Base-by-base conservation (phyloP, 2,329 filamentous ascomycete species). In the Cytospora leucostoma region DNA sequence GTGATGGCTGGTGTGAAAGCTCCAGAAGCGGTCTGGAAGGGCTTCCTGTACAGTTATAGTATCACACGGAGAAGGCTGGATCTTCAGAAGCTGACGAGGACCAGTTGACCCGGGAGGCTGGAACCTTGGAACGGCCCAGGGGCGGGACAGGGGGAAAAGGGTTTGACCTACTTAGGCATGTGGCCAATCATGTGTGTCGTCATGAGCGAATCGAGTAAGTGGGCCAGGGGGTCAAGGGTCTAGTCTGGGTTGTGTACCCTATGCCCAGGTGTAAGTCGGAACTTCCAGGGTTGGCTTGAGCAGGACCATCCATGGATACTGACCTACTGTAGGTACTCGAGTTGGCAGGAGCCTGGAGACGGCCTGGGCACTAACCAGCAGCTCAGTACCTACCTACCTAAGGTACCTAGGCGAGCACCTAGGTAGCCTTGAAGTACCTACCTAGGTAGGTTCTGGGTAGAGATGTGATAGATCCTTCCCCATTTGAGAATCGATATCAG, bases 221-320 rank as follows among this genome's bases (percentile, higher is more conserved):
- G 44, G 44, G 44, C 12, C 44, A 21, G 7, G 17, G 17, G 40
- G 10, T 7, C 15, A 47, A 10, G n/a, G 44, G n/a, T n/a, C 38
- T 4, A 15, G 38, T 15, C 17, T 7, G 17, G 13, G 27, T 27
- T 27, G 27, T 27, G 27, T 27, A 27, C 12, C 12, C 12, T 11
- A 19, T 47, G n/a, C n/a, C n/a, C n/a, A n/a, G n/a, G n/a, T n/a
- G n/a, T 47, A 47, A 47, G 44, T 47, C 44, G 44, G 44, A 47
- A 11, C 15, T 47, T 27, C 27, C 27, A 27, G 27, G 27, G 27
- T 27, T 27, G 27, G 27, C 27, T 27, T 27, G 27, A 27, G 27
- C 27, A 27, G 27, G 27, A 27, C 27, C 27, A 27, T n/a, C n/a
- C n/a, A n/a, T n/a, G 27, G 27, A 27, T 27, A 27, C 27, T 27